Evolutionary conservation across 176 grass and related monocot genomes (phyloP).

Genomic region (Tuctoria greenei): DNA sequence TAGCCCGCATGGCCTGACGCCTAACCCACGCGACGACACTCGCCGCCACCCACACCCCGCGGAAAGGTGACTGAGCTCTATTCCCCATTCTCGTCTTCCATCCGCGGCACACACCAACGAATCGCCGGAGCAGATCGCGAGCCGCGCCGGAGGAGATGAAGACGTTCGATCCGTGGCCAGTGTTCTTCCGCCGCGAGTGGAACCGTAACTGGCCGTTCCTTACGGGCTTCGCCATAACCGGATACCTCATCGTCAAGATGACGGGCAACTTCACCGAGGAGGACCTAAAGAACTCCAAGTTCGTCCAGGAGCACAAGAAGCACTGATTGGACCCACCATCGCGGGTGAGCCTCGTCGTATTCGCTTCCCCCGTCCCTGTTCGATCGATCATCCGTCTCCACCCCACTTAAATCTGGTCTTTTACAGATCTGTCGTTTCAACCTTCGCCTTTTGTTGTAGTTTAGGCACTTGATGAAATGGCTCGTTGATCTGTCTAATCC

Average conservation of each 20-base stretch:
- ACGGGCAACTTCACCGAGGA: conserved; percentile 70
- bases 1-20: no score
- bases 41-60: no score
- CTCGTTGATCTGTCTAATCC: neutral
- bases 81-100: neutral
- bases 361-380: neutral
- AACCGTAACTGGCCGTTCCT: conserved; percentile 83
- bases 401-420: neutral
- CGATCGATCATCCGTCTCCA: neutral
- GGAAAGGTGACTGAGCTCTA: neutral
- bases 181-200: conserved; percentile 86
- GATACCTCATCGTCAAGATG: conserved; percentile 55
- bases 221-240: conserved; percentile 74
- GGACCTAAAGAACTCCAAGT: conserved; percentile 76
- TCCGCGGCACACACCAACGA: neutral
- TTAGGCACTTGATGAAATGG: neutral
- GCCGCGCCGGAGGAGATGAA: conserved; percentile 32
- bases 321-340: neutral
- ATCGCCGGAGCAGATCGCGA: neutral
- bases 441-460: neutral
- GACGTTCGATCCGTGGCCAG: conserved; percentile 92
- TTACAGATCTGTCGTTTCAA: neutral
- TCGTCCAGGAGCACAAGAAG: conserved; percentile 72
- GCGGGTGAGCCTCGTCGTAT: neutral
- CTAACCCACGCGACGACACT: no score